Evolutionary conservation across 2,329 filamentous ascomycete genomes (phyloP).

Genomic region (Aspergillus sp.): DNA sequence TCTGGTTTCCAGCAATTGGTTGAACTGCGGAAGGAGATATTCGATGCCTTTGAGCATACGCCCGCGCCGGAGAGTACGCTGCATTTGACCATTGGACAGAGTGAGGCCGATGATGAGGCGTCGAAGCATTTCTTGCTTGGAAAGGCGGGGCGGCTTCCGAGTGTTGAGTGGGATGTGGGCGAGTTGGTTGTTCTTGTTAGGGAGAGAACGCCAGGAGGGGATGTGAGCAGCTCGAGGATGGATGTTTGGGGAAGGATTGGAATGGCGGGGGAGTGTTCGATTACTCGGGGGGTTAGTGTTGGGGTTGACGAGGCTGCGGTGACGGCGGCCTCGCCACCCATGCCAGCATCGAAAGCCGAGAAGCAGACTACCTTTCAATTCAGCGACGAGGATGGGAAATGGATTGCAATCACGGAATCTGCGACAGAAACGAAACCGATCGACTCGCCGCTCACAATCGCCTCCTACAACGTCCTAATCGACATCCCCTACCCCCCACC

Average conservation of each 20-base stretch:
- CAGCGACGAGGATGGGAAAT: neutral
- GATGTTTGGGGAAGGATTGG: conserved; percentile 5
- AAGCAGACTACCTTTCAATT: neutral
- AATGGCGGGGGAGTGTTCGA: neutral
- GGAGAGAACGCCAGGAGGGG: conserved; percentile 2
- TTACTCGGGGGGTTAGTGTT: neutral
- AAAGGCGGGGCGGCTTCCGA: conserved; percentile 6
- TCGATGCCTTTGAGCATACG: neutral
- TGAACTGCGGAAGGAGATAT: neutral
- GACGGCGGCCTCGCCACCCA: neutral
- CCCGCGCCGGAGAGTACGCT: neutral
- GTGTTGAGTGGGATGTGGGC: conserved; percentile 2
- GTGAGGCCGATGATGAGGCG: neutral
- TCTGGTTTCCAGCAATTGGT: neutral
- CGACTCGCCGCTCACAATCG: conserved; percentile 1
- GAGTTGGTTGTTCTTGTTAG: conserved; percentile 11
- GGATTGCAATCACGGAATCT: neutral
- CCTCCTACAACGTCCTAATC: conserved; percentile 16
- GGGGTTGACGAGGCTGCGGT: neutral
- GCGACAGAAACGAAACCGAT: neutral
- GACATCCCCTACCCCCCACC: conserved; percentile 8
- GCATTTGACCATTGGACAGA: conserved; percentile 12
- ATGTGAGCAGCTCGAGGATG: conserved; percentile 1
- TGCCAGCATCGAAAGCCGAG: neutral
- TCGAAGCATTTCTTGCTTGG: conserved; percentile 7